Evolutionary conservation across 1,284 basidiomycete genomes (phyloP).

Genomic region (Moesziomyces antarcticus): DNA sequence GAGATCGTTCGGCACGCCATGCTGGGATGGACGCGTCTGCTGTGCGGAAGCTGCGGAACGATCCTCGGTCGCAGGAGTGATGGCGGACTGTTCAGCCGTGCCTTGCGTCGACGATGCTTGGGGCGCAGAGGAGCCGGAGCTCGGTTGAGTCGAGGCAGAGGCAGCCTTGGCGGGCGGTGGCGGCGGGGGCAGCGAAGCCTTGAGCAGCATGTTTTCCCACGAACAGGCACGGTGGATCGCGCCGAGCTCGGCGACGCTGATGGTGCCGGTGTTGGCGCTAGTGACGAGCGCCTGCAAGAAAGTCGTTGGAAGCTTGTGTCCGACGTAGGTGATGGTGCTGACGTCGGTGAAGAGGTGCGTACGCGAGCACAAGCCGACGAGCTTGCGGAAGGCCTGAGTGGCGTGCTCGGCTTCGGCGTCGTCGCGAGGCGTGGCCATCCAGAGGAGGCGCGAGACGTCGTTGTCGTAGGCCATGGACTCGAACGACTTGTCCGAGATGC

Average conservation of each 20-base stretch:
- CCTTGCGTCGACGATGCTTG: constrained; percentile 3
- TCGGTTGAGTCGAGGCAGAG: background rate
- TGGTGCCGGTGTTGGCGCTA: constrained; percentile 71
- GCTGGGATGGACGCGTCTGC: constrained; percentile 28
- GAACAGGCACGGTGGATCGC: constrained; percentile 82
- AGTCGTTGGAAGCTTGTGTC: constrained; percentile 79
- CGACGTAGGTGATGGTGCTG: constrained; percentile 83
- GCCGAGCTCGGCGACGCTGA: constrained; percentile 79
- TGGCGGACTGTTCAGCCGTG: background rate
- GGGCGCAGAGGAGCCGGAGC: constrained; percentile 13
- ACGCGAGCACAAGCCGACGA: constrained; percentile 82
- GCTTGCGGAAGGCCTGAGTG: constrained; percentile 79
- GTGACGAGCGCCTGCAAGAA: constrained; percentile 73
- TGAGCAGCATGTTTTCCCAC: constrained; percentile 87
- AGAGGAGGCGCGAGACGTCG: constrained; percentile 35
- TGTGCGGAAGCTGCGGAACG: constrained; percentile 3
- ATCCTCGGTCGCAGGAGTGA: constrained; percentile 3
- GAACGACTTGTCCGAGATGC: constrained; percentile 23
- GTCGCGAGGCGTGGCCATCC: constrained; percentile 32
- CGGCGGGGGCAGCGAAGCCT: constrained; percentile 66
- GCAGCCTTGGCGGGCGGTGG: constrained; percentile 6
- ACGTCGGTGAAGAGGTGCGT: constrained; percentile 87
- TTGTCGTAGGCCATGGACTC: constrained; percentile 39
- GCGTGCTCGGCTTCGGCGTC: constrained; percentile 70
- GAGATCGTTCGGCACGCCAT: constrained; percentile 39